Evolutionary conservation across 176 grass and related monocot species (phyloP).

Genomic region (Musa schizocarpa): DNA sequence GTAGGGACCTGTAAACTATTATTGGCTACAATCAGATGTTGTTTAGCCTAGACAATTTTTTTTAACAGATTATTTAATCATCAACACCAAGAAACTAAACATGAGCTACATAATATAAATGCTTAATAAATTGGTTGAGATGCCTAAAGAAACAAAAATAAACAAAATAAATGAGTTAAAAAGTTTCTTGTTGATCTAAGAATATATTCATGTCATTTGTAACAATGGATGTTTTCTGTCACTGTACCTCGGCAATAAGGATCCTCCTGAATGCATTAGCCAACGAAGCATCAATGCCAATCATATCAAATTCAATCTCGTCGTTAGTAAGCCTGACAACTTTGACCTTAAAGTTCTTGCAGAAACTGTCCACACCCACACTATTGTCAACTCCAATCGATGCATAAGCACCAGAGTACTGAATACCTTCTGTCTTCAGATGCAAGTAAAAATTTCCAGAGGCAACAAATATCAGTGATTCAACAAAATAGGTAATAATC

Average conservation of each 20-base stretch:
- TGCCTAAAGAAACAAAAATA: too few species aligned
- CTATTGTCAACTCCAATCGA: conserved; percentile 64
- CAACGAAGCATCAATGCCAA: conserved; percentile 79
- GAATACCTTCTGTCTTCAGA: conserved; percentile 64
- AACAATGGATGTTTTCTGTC: not conserved
- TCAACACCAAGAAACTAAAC: too few species aligned
- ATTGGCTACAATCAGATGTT: not conserved
- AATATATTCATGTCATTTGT: not conserved
- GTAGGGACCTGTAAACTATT: conserved; percentile 51
- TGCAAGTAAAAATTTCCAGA: not conserved
- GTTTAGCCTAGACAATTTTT: not conserved
- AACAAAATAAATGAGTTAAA: too few species aligned
- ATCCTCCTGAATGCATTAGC: conserved; percentile 86
- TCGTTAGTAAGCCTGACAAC: conserved; percentile 61
- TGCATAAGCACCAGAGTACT: conserved; percentile 60
- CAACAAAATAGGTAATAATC: not conserved
- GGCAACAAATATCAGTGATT: not conserved
- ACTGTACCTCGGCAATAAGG: conserved; percentile 73
- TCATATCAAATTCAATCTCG: conserved; percentile 95
- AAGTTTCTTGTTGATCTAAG: not conserved
- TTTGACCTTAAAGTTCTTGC: conserved; percentile 55
- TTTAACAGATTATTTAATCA: not conserved
- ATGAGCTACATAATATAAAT: too few species aligned
- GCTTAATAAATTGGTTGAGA: too few species aligned
- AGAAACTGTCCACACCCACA: conserved; percentile 40